Evolutionary conservation across 441 rosid species (phyloP).

Genomic region (Biscutella laevigata): DNA sequence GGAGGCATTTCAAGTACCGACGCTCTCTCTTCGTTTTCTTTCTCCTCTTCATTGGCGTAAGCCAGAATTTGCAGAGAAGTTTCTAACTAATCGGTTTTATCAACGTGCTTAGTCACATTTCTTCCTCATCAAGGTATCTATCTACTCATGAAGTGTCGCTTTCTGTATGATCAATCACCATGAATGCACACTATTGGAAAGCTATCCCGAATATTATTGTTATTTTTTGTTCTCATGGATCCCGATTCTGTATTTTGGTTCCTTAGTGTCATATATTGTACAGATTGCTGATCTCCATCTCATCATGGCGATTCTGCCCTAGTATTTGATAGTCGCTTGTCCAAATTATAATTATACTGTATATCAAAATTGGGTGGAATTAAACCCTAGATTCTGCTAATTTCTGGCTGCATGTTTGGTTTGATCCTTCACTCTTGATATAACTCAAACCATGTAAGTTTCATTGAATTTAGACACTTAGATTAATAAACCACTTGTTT

Average conservation of each 20-base stretch:
- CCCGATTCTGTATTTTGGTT: not conserved
- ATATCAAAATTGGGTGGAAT: not conserved
- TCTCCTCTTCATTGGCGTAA: not conserved
- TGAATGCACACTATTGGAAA: not conserved
- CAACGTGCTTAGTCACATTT: not conserved
- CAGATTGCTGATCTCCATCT: not conserved
- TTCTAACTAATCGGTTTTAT: not conserved
- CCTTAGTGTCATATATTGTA: not conserved
- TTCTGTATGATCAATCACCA: not conserved
- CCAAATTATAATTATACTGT: not conserved
- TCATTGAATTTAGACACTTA: too few relatives aligned
- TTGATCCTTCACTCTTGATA: too few relatives aligned
- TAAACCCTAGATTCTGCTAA: not conserved
- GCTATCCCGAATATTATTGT: not conserved
- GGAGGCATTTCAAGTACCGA: conserved; percentile 6
- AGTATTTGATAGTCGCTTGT: not conserved
- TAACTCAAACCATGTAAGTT: too few relatives aligned
- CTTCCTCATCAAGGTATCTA: conserved; percentile 22
- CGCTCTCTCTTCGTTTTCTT: not conserved
- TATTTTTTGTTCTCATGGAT: not conserved
- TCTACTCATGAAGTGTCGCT: not conserved
- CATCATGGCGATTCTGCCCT: not conserved
- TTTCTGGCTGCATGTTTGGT: not conserved
- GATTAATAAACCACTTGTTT: too few relatives aligned
- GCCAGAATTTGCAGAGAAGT: not conserved